Conservation (phyloP, 169 alveolate species). For the Eimeria praecox region DNA sequence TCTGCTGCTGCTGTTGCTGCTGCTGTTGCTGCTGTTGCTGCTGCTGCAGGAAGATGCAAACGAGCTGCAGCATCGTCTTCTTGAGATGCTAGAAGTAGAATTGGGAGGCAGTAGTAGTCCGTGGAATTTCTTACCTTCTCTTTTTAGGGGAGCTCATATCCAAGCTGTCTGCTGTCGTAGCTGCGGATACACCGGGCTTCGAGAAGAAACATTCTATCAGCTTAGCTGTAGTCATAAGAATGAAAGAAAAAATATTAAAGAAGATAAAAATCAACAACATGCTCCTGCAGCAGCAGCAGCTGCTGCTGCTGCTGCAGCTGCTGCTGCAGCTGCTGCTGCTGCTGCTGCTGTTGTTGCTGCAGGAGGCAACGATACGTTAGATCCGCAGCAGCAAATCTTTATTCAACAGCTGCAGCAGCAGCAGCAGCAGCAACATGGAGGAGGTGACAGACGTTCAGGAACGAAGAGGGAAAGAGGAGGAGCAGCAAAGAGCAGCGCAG, state of each 20-base stretch:
- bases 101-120: constrained; percentile 77
- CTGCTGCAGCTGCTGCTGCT: constrained; percentile 1
- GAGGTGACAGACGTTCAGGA: neutral
- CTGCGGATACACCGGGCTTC: constrained; percentile 77
- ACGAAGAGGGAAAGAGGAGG: constrained; percentile 41
- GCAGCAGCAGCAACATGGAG: constrained; percentile 32
- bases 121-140: constrained; percentile 61
- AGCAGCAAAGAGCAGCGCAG: constrained; percentile 7
- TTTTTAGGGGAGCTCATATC: constrained; percentile 65
- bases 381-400: constrained; percentile 15
- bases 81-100: constrained; percentile 73
- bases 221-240: constrained; percentile 74
- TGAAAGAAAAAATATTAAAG: neutral
- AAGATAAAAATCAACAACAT: constrained; percentile 8
- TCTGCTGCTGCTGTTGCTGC: neutral
- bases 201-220: constrained; percentile 77
- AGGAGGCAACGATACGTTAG: neutral
- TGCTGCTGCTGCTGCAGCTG: constrained; percentile 26
- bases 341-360: constrained; percentile 5
- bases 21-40: constrained; percentile 44
- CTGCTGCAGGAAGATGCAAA: constrained; percentile 78
- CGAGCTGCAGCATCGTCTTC: constrained; percentile 81
- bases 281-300: neutral
- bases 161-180: constrained; percentile 75
- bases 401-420: neutral